Evolutionary conservation across 129 eudicot species (phyloP), one percentile per base, ranked within the genome.

Genomic region (Silybum marianum): DNA sequence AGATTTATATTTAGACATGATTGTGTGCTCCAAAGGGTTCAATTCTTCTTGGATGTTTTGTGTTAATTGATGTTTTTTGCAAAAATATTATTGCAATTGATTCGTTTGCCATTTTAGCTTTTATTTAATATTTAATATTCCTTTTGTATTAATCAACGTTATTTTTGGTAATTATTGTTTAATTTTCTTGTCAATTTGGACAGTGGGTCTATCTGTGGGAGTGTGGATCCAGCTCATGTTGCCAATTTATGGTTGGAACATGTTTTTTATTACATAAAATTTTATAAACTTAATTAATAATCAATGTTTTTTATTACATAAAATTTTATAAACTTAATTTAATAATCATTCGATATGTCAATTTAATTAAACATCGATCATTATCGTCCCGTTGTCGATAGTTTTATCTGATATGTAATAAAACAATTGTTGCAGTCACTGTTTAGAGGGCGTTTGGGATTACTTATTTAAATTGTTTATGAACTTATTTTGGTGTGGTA

Each of bases 221-320:
- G 91, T 83, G 90, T 91, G 90, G 89, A 87, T 91, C 88, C 92
- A 88, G 90, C 90, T 90, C 91, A 88, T 73, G 72, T 63, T 48
- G 23, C n/a, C 66, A 58, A 18, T n/a, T 5, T 58, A 58, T 81
- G 76, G 69, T 63, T 72, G 63, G 60, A 78, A 81, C 16, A 44
- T 44, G 54, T 44, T 44, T 44, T 44, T 44, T 40, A 38, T 38
- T 38, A 38, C 36, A 32, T 4, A 32, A 32, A 32, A 32, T 4
- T 32, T 32, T 32, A 32, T 32, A 32, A 32, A 32, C 36, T 32
- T 4, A 32, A 32, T 32, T 32, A 32, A 32, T 32, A 32, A 32
- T 32, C 36, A 32, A 44, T 44, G 54, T 44, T 44, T 44, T 44
- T 44, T 40, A 38, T 38, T 38, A 38, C 36, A 32, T 4, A 32